These are phyloP conservation scores for Brettanomyces sp. DNA, from an alignment of 805 yeast species.

Conservation along the genomic window DNA sequence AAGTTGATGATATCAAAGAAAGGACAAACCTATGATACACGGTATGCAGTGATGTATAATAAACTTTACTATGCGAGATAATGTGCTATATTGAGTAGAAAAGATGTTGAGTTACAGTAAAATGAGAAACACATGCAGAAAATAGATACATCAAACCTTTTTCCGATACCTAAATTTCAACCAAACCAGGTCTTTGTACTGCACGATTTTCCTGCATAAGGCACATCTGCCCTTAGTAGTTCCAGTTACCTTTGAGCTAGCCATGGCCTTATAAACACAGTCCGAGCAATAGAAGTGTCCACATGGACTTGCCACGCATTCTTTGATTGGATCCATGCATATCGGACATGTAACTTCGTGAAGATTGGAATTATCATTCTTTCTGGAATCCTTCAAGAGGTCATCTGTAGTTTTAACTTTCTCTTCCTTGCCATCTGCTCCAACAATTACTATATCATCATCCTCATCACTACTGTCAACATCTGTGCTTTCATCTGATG, in stretches of 20 bases:
- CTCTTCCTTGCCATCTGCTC: slow-evolving; percentile 27
- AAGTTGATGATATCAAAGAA: slow-evolving; percentile 45
- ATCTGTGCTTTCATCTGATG: no score
- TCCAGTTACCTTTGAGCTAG: slow-evolving; percentile 29
- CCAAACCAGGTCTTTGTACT: slow-evolving; percentile 24
- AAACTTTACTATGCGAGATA: no score
- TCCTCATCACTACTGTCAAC: slow-evolving; percentile 1
- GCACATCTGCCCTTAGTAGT: slow-evolving; percentile 23
- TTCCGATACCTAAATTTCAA: slow-evolving; percentile 14
- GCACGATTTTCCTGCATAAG: slow-evolving; percentile 23
- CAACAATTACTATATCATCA: slow-evolving; percentile 22
- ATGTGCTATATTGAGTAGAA: no score
- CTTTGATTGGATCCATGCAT: slow-evolving; percentile 44
- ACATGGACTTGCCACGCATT: slow-evolving; percentile 42
- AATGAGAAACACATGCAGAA: no score
- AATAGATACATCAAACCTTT: background rate
- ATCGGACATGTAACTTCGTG: slow-evolving; percentile 39
- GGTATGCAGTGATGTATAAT: no score
- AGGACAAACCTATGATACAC: slow-evolving; percentile 1
- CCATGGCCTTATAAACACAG: slow-evolving; percentile 42
- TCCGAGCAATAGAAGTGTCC: slow-evolving; percentile 50
- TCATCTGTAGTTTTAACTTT: slow-evolving; percentile 27
- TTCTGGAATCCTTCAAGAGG: slow-evolving; percentile 13
- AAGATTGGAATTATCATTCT: slow-evolving; percentile 20
- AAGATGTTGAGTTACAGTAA: no score